Evolutionary conservation across 2,329 filamentous ascomycete species (phyloP).

Genomic region (Clonostachys rhizophaga): DNA sequence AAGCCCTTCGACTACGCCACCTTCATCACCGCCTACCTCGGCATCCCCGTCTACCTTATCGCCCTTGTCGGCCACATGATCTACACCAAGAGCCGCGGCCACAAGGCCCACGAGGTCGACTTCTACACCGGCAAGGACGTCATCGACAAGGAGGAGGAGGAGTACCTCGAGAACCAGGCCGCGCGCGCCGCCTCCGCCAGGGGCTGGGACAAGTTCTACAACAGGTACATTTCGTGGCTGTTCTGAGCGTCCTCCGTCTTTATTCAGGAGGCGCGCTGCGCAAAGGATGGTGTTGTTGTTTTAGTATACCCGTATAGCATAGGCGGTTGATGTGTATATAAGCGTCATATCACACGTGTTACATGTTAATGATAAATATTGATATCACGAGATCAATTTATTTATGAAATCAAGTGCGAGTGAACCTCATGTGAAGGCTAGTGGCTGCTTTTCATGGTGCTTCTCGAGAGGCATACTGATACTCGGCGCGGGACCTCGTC

Average conservation of each 20-base stretch:
- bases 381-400: too few species aligned
- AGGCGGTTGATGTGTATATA: too few species aligned
- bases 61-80: conserved; percentile 67
- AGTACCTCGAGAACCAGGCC: conserved; percentile 48
- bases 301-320: too few species aligned
- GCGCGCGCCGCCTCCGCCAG: conserved; percentile 15
- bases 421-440: too few species aligned
- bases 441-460: too few species aligned
- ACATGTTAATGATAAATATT: background rate
- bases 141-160: conserved; percentile 69
- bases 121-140: conserved; percentile 69
- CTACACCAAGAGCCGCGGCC: conserved; percentile 43
- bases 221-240: conserved; percentile 28
- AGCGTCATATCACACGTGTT: too few species aligned
- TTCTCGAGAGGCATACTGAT: too few species aligned
- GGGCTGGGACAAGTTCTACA: conserved; percentile 25
- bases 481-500: too few species aligned
- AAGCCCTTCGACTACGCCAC: conserved; percentile 65
- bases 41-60: conserved; percentile 69
- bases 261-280: too few species aligned
- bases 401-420: too few species aligned
- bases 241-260: conserved; percentile 15
- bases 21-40: conserved; percentile 74
- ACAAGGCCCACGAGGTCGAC: conserved; percentile 58
- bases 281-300: too few species aligned